These are phyloP conservation scores for Paracoccidioides brasiliensis DNA, from an alignment of 2,329 filamentous ascomycete genomes.

Conservation along the genomic window DNA sequence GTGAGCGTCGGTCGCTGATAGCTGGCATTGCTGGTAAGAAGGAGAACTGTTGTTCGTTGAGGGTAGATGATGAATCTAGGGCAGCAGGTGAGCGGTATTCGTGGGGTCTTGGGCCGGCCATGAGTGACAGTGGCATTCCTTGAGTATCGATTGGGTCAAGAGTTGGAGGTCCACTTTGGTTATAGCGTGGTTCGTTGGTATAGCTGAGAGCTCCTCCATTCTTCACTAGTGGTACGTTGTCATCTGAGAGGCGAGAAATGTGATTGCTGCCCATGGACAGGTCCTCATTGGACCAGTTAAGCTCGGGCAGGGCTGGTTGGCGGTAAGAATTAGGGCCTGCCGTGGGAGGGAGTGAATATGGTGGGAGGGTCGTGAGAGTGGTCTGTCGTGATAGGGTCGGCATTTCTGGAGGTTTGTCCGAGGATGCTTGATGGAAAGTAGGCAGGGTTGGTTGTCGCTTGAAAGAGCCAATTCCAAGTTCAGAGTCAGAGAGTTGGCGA, in stretches of 20 bases:
- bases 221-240: slow-evolving; percentile 35
- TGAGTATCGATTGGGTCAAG: slow-evolving; percentile 19
- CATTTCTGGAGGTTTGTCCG: slow-evolving; percentile 33
- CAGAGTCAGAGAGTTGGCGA: slow-evolving; percentile 35
- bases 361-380: slow-evolving; percentile 48
- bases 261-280: slow-evolving; percentile 28
- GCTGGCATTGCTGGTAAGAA: slow-evolving; percentile 8
- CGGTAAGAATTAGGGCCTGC: slow-evolving; percentile 22
- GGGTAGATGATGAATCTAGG: slow-evolving; percentile 9
- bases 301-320: slow-evolving; percentile 30
- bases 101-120: slow-evolving; percentile 9
- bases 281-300: slow-evolving; percentile 28
- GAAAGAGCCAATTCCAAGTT: slow-evolving; percentile 13
- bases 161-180: slow-evolving; percentile 7
- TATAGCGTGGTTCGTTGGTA: slow-evolving; percentile 20
- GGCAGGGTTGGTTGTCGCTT: slow-evolving; percentile 48
- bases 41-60: slow-evolving; percentile 14
- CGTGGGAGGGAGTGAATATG: slow-evolving; percentile 49
- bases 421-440: slow-evolving; percentile 26
- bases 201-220: slow-evolving; percentile 9
- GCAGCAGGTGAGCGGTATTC: slow-evolving; percentile 8
- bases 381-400: slow-evolving; percentile 48
- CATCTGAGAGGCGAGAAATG: slow-evolving; percentile 41
- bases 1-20: slow-evolving; percentile 8
- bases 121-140: slow-evolving; percentile 43